Conservation (phyloP, 495 filamentous ascomycete species). For the Chaetomium cochliodes region DNA sequence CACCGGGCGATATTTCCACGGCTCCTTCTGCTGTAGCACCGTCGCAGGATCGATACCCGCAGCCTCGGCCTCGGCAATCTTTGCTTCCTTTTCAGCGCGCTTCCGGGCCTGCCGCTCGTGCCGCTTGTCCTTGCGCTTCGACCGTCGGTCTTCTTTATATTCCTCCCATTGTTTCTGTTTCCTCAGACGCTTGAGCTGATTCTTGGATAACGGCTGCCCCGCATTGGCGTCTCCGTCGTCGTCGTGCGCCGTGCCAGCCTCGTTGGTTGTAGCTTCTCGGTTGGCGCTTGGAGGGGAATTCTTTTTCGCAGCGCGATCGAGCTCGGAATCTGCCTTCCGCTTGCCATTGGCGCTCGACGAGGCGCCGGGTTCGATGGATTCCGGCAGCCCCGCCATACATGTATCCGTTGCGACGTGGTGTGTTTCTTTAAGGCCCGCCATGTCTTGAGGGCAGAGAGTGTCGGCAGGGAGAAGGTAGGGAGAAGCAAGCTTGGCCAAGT, state of each 20-base stretch:
- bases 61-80: constrained; percentile 45
- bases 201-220: constrained; percentile 63
- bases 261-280: constrained; percentile 9
- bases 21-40: constrained; percentile 28
- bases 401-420: neutral
- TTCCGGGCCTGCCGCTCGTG: constrained; percentile 62
- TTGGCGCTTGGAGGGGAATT: constrained; percentile 10
- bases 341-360: constrained; percentile 26
- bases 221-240: constrained; percentile 14
- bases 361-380: neutral
- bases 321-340: constrained; percentile 34
- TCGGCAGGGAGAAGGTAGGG: neutral
- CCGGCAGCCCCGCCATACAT: constrained; percentile 4
- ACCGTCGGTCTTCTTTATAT: constrained; percentile 65
- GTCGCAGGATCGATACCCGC: constrained; percentile 39
- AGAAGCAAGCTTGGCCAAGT: neutral
- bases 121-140: constrained; percentile 68
- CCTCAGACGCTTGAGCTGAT: constrained; percentile 70
- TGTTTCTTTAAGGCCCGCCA: constrained; percentile 14
- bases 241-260: constrained; percentile 6
- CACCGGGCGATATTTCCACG: constrained; percentile 45
- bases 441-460: neutral
- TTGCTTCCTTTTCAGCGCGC: constrained; percentile 40
- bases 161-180: constrained; percentile 66
- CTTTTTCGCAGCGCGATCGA: constrained; percentile 25